phyloP scores from a whole-genome alignment of 2,329 filamentous ascomycete genomes.

The Aschersonia sp. region DNA sequence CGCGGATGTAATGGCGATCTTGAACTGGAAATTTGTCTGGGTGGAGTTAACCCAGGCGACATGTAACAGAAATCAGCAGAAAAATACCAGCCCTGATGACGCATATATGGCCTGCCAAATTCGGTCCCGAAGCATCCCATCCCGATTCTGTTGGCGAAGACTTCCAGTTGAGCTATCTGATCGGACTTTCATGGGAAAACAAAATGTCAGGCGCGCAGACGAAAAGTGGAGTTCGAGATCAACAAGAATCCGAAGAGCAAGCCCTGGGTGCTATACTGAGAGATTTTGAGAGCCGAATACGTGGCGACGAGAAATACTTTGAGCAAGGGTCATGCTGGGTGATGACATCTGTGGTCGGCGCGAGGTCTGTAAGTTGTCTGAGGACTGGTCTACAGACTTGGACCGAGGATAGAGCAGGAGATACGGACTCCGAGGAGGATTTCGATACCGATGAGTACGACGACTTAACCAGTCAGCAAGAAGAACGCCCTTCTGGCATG shows the following conservation, averaged over 20 bases:
- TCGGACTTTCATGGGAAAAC: slow-evolving; percentile 33
- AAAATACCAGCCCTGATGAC: slow-evolving; percentile 34
- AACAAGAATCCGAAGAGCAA: slow-evolving; percentile 17
- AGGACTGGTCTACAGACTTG: slow-evolving; percentile 32
- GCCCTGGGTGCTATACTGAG: slow-evolving; percentile 27
- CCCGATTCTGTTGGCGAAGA: slow-evolving; percentile 20
- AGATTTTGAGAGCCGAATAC: slow-evolving; percentile 34
- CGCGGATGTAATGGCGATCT: not conserved
- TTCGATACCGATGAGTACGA: slow-evolving; percentile 21
- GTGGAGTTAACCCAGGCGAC: not conserved
- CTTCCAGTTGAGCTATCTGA: slow-evolving; percentile 46
- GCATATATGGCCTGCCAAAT: slow-evolving; percentile 49
- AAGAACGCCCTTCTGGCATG: not conserved
- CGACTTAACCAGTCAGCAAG: slow-evolving; percentile 3
- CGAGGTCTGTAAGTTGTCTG: slow-evolving; percentile 24
- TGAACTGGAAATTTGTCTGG: no score
- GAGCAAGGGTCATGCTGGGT: slow-evolving; percentile 35
- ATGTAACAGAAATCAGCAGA: slow-evolving; percentile 35
- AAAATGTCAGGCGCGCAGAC: not conserved
- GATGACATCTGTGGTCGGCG: slow-evolving; percentile 22
- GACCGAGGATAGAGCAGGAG: slow-evolving; percentile 22
- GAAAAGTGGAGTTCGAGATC: slow-evolving; percentile 4
- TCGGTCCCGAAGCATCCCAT: slow-evolving; percentile 22
- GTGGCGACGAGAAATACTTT: slow-evolving; percentile 30
- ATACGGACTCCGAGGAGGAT: slow-evolving; percentile 29